phyloP scores from a whole-genome alignment of 2,329 filamentous ascomycete genomes.

The Apiospora malaysiana region DNA sequence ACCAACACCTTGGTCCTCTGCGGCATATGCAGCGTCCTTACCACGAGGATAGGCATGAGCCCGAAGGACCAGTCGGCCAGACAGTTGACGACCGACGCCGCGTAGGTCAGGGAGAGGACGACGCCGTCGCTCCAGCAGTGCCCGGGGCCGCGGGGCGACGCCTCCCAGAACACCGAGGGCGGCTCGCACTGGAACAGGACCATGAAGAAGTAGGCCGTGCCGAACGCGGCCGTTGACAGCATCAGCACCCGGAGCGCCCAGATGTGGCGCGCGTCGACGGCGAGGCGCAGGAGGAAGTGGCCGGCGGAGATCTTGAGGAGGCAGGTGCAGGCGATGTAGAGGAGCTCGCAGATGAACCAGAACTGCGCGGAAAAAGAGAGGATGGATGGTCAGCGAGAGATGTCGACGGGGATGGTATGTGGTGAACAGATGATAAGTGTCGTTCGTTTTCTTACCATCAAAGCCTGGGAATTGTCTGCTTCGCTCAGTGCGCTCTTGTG shows the following conservation, averaged over 20 bases:
- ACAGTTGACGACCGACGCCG: conserved; percentile 20
- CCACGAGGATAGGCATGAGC: conserved; percentile 21
- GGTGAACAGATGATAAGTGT: too few species aligned
- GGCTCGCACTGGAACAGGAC: conserved; percentile 22
- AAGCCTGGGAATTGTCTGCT: background rate
- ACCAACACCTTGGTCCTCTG: conserved; percentile 20
- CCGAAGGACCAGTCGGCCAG: conserved; percentile 20
- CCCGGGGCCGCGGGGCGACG: conserved; percentile 9
- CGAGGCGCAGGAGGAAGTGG: conserved; percentile 21
- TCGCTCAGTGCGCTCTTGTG: background rate
- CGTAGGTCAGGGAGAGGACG: conserved; percentile 15
- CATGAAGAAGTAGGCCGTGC: conserved; percentile 23
- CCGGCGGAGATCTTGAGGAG: conserved; percentile 21
- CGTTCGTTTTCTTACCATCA: conserved; percentile 22
- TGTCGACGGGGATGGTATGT: too few species aligned
- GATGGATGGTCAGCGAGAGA: background rate
- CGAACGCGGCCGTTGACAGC: conserved; percentile 12
- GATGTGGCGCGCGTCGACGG: conserved; percentile 18
- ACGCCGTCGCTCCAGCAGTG: conserved; percentile 23
- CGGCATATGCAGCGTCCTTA: conserved; percentile 20
- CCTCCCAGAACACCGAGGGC: conserved; percentile 18
- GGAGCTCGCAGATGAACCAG: conserved; percentile 23
- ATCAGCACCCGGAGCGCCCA: conserved; percentile 21
- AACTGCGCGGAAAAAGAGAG: conserved; percentile 8
- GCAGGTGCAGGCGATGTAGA: conserved; percentile 23